Evolutionary conservation across 441 rosid species (phyloP).

Genomic region (Melastoma candidum): DNA sequence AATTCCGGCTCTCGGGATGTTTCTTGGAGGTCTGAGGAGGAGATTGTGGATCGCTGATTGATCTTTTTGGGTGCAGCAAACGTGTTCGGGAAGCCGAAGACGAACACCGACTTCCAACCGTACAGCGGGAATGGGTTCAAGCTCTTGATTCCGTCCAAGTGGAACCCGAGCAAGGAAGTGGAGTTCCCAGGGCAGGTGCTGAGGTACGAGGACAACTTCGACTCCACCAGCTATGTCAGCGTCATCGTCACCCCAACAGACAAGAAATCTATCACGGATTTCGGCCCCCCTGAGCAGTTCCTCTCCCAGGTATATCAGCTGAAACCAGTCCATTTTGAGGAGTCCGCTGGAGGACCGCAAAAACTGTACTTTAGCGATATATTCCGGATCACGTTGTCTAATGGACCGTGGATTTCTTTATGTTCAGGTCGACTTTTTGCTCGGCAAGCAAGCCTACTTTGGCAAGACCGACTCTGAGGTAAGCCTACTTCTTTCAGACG

Average conservation of each 20-base stretch:
- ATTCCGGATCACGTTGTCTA: neutral
- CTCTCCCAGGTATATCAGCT: constrained; percentile 42
- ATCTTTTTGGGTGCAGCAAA: constrained; percentile 46
- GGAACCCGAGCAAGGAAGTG: constrained; percentile 91
- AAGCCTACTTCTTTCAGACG: constrained; percentile 3
- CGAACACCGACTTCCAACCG: constrained; percentile 69
- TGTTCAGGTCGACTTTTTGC: constrained; percentile 71
- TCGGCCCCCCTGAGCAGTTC: constrained; percentile 76
- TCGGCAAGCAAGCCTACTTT: constrained; percentile 71
- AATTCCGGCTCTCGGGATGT: neutral
- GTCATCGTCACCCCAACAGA: constrained; percentile 82
- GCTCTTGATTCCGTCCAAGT: constrained; percentile 67
- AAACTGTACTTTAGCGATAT: neutral
- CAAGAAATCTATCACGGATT: constrained; percentile 84
- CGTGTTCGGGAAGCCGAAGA: constrained; percentile 89
- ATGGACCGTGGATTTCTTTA: no score
- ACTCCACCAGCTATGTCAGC: constrained; percentile 49
- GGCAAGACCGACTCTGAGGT: constrained; percentile 83
- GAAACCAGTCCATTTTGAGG: neutral
- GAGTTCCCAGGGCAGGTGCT: constrained; percentile 95
- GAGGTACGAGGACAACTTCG: constrained; percentile 92
- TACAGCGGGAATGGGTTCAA: constrained; percentile 77
- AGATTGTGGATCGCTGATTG: neutral
- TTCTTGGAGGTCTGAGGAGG: neutral
- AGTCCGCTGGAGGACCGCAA: neutral